Evolutionary conservation across 495 filamentous ascomycete species (phyloP).

Genomic region (Talaromyces nanjingensis): DNA sequence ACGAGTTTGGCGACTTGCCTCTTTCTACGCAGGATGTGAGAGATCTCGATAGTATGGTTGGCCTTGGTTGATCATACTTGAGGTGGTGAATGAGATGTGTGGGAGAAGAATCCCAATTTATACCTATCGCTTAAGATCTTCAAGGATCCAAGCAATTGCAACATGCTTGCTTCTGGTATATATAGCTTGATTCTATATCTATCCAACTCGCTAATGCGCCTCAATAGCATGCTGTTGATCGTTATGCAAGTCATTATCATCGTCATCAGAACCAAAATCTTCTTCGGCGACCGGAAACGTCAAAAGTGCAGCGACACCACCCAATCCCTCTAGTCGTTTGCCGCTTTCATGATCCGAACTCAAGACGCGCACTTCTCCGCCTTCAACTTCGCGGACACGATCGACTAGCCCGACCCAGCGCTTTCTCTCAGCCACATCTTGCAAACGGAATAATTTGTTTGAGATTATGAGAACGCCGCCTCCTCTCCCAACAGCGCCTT

Average conservation of each 20-base stretch:
- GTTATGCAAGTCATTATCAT: slow-evolving; percentile 11
- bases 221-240: slow-evolving; percentile 1
- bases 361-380: slow-evolving; percentile 79
- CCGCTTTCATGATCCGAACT: slow-evolving; percentile 96
- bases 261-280: slow-evolving; percentile 33
- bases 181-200: not conserved
- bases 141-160: not conserved
- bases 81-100: not conserved
- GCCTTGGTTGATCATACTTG: not conserved
- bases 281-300: slow-evolving; percentile 78
- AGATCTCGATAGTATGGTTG: slow-evolving; percentile 3
- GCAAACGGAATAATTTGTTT: slow-evolving; percentile 75
- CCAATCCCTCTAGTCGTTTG: slow-evolving; percentile 72
- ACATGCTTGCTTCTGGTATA: not conserved
- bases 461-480: slow-evolving; percentile 80
- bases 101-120: not conserved
- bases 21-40: slow-evolving; percentile 8
- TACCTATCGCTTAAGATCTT: not conserved
- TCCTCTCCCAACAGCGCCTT: slow-evolving; percentile 82
- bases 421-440: slow-evolving; percentile 72
- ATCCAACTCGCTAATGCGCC: slow-evolving; percentile 1
- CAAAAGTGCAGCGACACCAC: slow-evolving; percentile 82
- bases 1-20: slow-evolving; percentile 3
- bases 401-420: slow-evolving; percentile 84
- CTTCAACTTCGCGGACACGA: slow-evolving; percentile 73